Evolutionary conservation across 164 flowering plant species (phyloP).

Genomic region (Protea cynaroides): DNA sequence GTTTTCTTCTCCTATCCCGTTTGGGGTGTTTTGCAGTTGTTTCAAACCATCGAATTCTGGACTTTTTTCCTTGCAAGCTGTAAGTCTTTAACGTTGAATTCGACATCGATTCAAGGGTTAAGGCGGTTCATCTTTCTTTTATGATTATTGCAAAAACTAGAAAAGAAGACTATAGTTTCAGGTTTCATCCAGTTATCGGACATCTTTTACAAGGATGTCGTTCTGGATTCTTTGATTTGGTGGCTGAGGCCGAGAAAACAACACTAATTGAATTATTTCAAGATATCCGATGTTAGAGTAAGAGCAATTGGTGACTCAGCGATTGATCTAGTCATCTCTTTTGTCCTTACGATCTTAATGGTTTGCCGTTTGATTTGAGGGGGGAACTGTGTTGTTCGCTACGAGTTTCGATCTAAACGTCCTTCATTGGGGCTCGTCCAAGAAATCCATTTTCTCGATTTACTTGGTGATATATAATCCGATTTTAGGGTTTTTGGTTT

Average conservation of each 20-base stretch:
- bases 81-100: not conserved
- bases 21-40: not conserved
- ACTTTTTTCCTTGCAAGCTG: not conserved
- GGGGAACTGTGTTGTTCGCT: too few relatives aligned
- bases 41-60: not conserved
- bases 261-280: not conserved
- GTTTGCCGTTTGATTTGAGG: too few relatives aligned
- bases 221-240: too few relatives aligned
- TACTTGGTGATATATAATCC: not conserved
- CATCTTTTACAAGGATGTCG: too few relatives aligned
- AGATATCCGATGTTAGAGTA: not conserved
- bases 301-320: not conserved
- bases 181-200: too few relatives aligned
- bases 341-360: too few relatives aligned
- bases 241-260: not conserved
- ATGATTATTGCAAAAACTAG: too few relatives aligned
- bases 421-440: too few relatives aligned
- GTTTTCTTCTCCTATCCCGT: not conserved
- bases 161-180: too few relatives aligned
- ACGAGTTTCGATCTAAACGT: too few relatives aligned
- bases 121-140: not conserved
- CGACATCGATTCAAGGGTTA: not conserved
- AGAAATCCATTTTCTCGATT: not conserved
- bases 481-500: not conserved
- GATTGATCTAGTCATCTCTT: not conserved